phyloP scores from a whole-genome alignment of 192 early-diverging fungal species.

The Entomortierella chlamydospora region DNA sequence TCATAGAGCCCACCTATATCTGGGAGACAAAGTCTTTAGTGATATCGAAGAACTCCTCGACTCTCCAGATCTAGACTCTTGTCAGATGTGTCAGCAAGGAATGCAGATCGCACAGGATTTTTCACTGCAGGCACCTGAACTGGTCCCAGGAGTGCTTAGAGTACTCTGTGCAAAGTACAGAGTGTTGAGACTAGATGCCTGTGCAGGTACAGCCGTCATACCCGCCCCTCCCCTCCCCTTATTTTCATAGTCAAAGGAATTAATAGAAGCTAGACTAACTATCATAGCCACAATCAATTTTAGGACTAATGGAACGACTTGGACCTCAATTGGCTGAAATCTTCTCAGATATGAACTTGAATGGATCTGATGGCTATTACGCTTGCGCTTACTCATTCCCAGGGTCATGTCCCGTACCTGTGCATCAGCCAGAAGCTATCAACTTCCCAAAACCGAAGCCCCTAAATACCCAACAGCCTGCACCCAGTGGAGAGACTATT shows the following conservation, averaged over 20 bases:
- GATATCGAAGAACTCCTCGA: constrained; percentile 43
- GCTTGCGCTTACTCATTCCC: constrained; percentile 48
- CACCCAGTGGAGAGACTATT: constrained; percentile 50
- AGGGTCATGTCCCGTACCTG: constrained; percentile 40
- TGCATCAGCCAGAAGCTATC: constrained; percentile 31
- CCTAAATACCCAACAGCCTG: constrained; percentile 22
- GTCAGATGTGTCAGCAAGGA: constrained; percentile 44
- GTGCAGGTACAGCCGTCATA: constrained; percentile 24
- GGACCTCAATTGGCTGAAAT: constrained; percentile 32
- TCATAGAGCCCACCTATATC: constrained; percentile 17
- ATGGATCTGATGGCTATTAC: constrained; percentile 43
- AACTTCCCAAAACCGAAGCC: constrained; percentile 63
- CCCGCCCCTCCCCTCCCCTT: not conserved
- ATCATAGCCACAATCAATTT: not conserved
- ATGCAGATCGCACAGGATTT: constrained; percentile 33
- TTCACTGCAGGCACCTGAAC: constrained; percentile 32
- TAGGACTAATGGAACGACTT: constrained; percentile 36
- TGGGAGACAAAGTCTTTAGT: constrained; percentile 15
- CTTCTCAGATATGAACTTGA: constrained; percentile 41
- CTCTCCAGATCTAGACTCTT: constrained; percentile 36
- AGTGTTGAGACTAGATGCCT: constrained; percentile 27
- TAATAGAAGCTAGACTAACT: too few relatives aligned
- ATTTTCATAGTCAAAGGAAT: not conserved
- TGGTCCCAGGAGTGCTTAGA: constrained; percentile 32
- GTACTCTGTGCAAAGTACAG: constrained; percentile 25